Evolutionary conservation across 2,329 filamentous ascomycete genomes (phyloP), one percentile per base, ranked within the genome.

Genomic region (Zasmidium citrigriseum): DNA sequence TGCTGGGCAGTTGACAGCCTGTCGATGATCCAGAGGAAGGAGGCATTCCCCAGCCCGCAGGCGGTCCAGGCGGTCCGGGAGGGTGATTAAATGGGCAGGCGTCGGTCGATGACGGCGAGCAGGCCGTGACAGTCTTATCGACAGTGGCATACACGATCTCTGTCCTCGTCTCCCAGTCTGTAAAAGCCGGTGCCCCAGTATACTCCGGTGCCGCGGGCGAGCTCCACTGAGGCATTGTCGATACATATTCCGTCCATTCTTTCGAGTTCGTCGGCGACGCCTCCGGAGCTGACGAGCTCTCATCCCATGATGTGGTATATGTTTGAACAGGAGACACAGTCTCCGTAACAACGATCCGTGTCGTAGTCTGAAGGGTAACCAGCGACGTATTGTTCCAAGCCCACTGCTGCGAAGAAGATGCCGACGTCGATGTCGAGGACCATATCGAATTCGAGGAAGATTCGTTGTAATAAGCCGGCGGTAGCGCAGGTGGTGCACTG

Each of bases 1-100:
- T 49, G 11, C 21, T 50, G 16, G 63, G 64, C 9, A 62, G 45
- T 20, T 46, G 45, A 44, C 57, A 66, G 12, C 23, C 55, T n/a
- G 55, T 29, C 50, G 21, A 41, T 14, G 34, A 48, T n/a, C 25
- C 34, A 41, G 34, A n/a, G n/a, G n/a, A n/a, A 16, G 34, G 34
- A 41, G 34, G 34, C 34, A 14, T 3, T 38, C 41, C 24, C 45
- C 24, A 16, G 50, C 24, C 34, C 24, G 18, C 7, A 47, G 21
- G 14, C 11, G 52, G 23, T 23, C 44, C 21, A 38, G 55, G 41
- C 46, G 41, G 44, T 44, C 29, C 27, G 12, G 21, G 46, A 49
- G 12, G 24, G 21, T 52, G 34, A 41, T 29, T 10, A 20, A 25
- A 41, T 41, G 52, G 55, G 44, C 55, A 58, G 4, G 55, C 34